Conservation (phyloP, 2,329 filamentous ascomycete genomes). For the Verticillium longisporum region DNA sequence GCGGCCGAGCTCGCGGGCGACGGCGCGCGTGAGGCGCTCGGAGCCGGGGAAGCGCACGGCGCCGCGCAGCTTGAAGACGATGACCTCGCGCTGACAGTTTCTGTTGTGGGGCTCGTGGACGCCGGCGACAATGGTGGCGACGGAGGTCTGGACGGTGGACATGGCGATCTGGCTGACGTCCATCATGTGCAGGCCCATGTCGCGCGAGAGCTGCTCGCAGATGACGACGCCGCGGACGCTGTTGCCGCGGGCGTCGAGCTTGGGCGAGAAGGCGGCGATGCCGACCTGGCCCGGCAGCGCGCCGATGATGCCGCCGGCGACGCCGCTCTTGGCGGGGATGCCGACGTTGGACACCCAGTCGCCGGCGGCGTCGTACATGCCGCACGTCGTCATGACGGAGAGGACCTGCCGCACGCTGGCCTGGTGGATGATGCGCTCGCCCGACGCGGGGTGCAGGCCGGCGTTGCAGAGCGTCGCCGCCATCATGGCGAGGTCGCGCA, state of each 20-base stretch:
- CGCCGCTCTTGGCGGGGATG: conserved; percentile 29
- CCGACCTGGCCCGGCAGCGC: conserved; percentile 23
- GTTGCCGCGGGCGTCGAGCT: conserved; percentile 23
- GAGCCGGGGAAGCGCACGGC: conserved; percentile 26
- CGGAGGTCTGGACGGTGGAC: conserved; percentile 19
- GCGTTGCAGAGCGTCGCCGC: conserved; percentile 29
- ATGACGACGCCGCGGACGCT: conserved; percentile 24
- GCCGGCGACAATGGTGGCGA: conserved; percentile 21
- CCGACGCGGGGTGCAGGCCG: conserved; percentile 24
- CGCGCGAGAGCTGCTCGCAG: conserved; percentile 21
- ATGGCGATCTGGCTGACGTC: conserved; percentile 23
- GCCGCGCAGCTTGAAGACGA: conserved; percentile 23
- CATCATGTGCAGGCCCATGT: conserved; percentile 28
- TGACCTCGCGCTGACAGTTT: conserved; percentile 19
- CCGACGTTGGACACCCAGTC: conserved; percentile 30
- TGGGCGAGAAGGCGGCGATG: conserved; percentile 22
- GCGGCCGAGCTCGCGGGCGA: conserved; percentile 19
- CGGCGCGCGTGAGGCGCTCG: conserved; percentile 22
- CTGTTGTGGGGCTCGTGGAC: conserved; percentile 15
- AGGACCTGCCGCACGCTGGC: conserved; percentile 29
- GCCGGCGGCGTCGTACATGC: conserved; percentile 32
- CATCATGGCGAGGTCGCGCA: conserved; percentile 31
- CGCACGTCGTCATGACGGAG: conserved; percentile 33
- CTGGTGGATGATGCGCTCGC: conserved; percentile 25
- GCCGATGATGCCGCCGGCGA: conserved; percentile 24